Percentiles rank a stretch among this genome's conserved stretches.
phyloP scores from a whole-genome alignment of 495 filamentous ascomycete species.

The Neurospora africana region DNA sequence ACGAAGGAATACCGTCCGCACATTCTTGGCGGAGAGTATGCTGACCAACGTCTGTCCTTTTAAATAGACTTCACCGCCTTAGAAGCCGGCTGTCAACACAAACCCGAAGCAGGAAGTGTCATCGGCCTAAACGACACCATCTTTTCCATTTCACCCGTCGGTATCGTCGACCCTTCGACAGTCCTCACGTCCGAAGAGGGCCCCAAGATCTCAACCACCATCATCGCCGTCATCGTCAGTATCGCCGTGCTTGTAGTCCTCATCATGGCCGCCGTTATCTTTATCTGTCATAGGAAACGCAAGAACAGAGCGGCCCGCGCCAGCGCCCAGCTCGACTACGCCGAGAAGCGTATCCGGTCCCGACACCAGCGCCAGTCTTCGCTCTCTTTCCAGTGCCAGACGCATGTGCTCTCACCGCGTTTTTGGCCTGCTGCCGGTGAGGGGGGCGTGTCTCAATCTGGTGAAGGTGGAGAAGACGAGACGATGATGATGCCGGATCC shows the following conservation, averaged over 20 bases:
- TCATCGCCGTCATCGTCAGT: conserved; percentile 30
- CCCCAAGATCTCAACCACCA: conserved; percentile 14
- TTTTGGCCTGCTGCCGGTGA: conserved; percentile 23
- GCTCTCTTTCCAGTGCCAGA: conserved; percentile 40
- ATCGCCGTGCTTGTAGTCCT: conserved; percentile 24
- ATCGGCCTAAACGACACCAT: conserved; percentile 38
- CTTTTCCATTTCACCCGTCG: conserved; percentile 32
- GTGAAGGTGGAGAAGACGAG: not conserved
- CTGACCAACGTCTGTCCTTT: not conserved
- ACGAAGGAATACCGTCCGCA: not conserved
- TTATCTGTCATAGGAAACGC: conserved; percentile 29
- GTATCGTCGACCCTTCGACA: conserved; percentile 28
- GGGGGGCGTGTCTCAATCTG: not conserved
- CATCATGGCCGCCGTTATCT: conserved; percentile 20
- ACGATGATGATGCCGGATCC: not conserved
- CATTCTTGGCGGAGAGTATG: too few species aligned
- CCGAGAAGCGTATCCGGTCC: conserved; percentile 7
- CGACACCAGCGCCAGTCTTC: conserved; percentile 27
- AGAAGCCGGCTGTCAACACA: conserved; percentile 38
- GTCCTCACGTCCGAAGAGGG: conserved; percentile 2
- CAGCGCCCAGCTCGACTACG: conserved; percentile 14
- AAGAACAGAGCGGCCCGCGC: conserved; percentile 25
- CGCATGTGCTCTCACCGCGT: conserved; percentile 30
- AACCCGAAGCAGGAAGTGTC: conserved; percentile 28
- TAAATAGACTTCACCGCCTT: conserved; percentile 33